Percentiles rank a stretch among this genome's conserved stretches.
These are phyloP conservation scores for Porogramme epimiltina DNA, from an alignment of 1,284 basidiomycete species.

Conservation along the genomic window DNA sequence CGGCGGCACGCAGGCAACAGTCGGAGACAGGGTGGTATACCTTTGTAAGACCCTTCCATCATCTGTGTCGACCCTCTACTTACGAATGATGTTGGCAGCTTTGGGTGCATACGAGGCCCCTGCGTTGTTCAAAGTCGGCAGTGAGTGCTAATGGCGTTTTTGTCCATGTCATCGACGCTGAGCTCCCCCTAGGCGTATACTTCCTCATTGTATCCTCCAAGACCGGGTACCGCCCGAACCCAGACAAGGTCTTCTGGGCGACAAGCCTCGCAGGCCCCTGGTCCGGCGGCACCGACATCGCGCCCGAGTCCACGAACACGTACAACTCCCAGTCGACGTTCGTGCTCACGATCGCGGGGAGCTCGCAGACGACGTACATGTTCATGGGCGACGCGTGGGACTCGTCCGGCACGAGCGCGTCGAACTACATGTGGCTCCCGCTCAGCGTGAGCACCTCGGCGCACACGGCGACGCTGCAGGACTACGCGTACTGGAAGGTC, in stretches of 20 bases:
- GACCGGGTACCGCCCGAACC: not conserved
- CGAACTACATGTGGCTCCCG: slow-evolving; percentile 3
- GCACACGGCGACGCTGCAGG: not conserved
- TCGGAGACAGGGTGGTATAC: not conserved
- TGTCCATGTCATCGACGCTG: too few relatives aligned
- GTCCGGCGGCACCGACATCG: slow-evolving; percentile 1
- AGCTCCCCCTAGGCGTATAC: not conserved
- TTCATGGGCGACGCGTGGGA: slow-evolving; percentile 2
- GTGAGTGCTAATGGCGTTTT: too few relatives aligned
- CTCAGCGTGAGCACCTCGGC: not conserved
- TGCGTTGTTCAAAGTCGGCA: not conserved
- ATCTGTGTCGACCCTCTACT: too few relatives aligned
- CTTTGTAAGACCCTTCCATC: not conserved
- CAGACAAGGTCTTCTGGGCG: slow-evolving; percentile 1
- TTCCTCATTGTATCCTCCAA: not conserved
- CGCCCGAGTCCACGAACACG: not conserved
- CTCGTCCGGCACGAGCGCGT: not conserved
- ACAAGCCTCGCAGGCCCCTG: not conserved
- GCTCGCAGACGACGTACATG: slow-evolving; percentile 2
- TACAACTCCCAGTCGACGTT: slow-evolving; percentile 1
- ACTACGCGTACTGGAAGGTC: slow-evolving; percentile 1
- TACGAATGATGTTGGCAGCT: not conserved
- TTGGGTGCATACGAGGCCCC: not conserved
- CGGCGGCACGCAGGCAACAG: not conserved
- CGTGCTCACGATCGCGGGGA: not conserved